phyloP scores from a whole-genome alignment of 345 rosid genomes.

The Camelina sativa region DNA sequence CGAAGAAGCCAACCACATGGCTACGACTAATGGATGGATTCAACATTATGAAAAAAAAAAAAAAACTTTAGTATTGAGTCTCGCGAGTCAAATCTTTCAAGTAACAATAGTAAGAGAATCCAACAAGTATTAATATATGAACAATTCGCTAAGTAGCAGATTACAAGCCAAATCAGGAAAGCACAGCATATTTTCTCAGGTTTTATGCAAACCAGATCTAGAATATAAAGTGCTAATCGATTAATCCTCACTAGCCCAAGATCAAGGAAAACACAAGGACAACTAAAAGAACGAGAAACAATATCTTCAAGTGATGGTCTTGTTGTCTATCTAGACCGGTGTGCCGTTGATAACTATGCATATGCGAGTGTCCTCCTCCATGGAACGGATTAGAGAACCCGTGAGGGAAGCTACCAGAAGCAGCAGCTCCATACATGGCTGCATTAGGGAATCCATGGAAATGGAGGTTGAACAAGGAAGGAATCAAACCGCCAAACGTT shows the following conservation, averaged over 20 bases:
- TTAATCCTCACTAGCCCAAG: constrained; percentile 51
- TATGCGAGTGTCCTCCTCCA: constrained; percentile 72
- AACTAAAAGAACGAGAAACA: constrained; percentile 58
- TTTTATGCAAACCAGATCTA: constrained; percentile 24
- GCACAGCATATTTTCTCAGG: constrained; percentile 22
- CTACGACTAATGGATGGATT: background rate
- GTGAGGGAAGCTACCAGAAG: constrained; percentile 67
- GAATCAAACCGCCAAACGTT: constrained; percentile 86
- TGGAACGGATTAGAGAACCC: constrained; percentile 72
- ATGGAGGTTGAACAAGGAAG: constrained; percentile 81
- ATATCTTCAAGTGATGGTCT: constrained; percentile 69
- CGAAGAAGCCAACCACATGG: background rate
- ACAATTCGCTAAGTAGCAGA: constrained; percentile 28
- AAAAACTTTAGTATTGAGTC: background rate
- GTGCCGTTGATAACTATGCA: constrained; percentile 59
- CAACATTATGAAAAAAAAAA: constrained; percentile 10
- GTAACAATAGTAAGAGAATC: constrained; percentile 10
- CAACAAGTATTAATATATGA: constrained; percentile 14
- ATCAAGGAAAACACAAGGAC: constrained; percentile 64
- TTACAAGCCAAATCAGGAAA: constrained; percentile 37
- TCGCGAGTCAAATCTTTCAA: background rate
- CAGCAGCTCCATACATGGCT: constrained; percentile 68
- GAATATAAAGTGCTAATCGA: constrained; percentile 13
- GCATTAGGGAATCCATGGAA: constrained; percentile 86
- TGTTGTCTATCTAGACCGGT: constrained; percentile 74